These are phyloP conservation scores for Lachancea nothofagi DNA, from an alignment of 805 yeast genomes.

Conservation along the genomic window DNA sequence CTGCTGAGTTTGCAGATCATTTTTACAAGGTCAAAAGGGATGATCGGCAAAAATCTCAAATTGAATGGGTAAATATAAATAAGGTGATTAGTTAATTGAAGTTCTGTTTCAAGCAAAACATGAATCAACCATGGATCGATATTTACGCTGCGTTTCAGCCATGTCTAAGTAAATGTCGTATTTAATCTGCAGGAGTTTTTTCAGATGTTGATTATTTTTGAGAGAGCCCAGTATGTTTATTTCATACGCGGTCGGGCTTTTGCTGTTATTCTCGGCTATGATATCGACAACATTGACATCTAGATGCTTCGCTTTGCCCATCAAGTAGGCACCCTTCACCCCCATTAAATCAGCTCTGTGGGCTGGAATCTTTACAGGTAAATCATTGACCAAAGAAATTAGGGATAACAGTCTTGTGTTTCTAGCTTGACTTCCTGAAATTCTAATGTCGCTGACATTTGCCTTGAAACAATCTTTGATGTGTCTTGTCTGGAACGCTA, in stretches of 20 bases:
- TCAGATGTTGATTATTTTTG: conserved; percentile 2
- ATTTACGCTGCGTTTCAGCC: conserved; percentile 33
- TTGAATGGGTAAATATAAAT: conserved; percentile 49
- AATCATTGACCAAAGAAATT: conserved; percentile 24
- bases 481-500: conserved; percentile 46
- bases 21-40: conserved; percentile 79
- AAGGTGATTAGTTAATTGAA: conserved; percentile 23
- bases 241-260: not conserved
- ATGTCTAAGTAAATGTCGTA: conserved; percentile 30
- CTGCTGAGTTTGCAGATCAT: conserved; percentile 78
- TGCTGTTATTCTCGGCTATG: not conserved
- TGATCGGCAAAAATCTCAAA: conserved; percentile 73
- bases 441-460: conserved; percentile 33
- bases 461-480: conserved; percentile 32
- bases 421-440: conserved; percentile 51
- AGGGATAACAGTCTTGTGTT: conserved; percentile 39
- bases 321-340: conserved; percentile 18
- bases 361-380: conserved; percentile 13
- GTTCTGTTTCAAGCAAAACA: not conserved
- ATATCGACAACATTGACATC: conserved; percentile 8
- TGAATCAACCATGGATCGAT: conserved; percentile 23
- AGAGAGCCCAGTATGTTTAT: not conserved
- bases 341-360: conserved; percentile 19
- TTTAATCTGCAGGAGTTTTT: conserved; percentile 19
- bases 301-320: conserved; percentile 17